Conservation (phyloP, 2,329 filamentous ascomycete species). For the Teratosphaeria pseudoeucalypti region DNA sequence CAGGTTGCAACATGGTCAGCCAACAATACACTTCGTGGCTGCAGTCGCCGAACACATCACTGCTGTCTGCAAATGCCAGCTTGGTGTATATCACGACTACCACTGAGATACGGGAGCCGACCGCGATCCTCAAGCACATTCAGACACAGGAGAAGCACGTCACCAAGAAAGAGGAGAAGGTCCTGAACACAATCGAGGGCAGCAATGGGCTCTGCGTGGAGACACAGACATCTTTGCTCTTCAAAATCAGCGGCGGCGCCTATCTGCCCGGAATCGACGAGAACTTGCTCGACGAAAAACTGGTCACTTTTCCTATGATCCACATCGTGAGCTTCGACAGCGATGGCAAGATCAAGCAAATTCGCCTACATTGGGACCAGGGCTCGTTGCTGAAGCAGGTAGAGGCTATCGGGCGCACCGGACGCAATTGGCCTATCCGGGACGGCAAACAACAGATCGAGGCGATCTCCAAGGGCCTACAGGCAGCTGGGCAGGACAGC, state of each 20-base stretch:
- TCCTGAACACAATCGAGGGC: conserved; percentile 65
- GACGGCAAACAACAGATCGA: conserved; percentile 76
- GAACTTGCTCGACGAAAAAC: conserved; percentile 80
- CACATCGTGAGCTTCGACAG: conserved; percentile 81
- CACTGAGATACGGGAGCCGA: conserved; percentile 58
- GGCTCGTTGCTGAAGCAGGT: conserved; percentile 84
- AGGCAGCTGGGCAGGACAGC: conserved; percentile 14
- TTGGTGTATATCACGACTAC: conserved; percentile 83
- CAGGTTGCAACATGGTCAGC: conserved; percentile 24
- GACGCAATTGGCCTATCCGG: conserved; percentile 89
- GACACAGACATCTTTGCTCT: conserved; percentile 73
- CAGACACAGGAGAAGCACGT: conserved; percentile 59
- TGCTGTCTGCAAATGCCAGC: conserved; percentile 35
- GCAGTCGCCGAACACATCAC: conserved; percentile 31
- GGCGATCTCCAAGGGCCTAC: conserved; percentile 36
- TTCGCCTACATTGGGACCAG: conserved; percentile 93
- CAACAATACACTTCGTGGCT: conserved; percentile 36
- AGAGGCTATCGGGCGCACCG: conserved; percentile 82
- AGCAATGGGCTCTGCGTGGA: conserved; percentile 61
- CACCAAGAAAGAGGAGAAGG: conserved; percentile 70
- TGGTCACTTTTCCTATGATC: conserved; percentile 71
- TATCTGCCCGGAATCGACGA: conserved; percentile 87
- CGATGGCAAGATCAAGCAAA: conserved; percentile 69
- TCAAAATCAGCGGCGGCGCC: conserved; percentile 67
- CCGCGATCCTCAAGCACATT: conserved; percentile 76